Base-by-base conservation (phyloP, 225 moss, liverwort and hornwort genomes). In the Polytrichum formosum region DNA sequence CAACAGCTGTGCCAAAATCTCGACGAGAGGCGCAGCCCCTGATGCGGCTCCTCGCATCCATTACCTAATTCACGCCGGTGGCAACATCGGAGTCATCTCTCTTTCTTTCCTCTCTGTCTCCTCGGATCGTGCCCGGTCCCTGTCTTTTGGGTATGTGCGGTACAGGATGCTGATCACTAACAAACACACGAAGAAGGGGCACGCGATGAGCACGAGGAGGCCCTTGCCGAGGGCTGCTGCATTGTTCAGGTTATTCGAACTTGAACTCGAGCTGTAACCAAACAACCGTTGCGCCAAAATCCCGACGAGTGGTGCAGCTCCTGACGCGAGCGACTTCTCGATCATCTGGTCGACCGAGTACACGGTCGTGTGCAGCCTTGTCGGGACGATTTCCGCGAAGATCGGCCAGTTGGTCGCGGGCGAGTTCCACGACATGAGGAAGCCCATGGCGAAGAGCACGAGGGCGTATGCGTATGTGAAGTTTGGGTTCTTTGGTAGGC, bases 401-500 rank as follows among this genome's bases (percentile, higher is more conserved):
- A 91, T 91, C 5, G 91, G 91, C 69, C 84, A 83, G 67, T 75
- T 88, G 7, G 86, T 88, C 26, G 91, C 86, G 17, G 91, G 88
- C 26, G 82, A 80, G 54, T 76, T 81, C 91, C 91, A 91, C 5
- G 91, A 80, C 91, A 84, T 88, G 16, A 88, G 60, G 60, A 88
- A 84, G 4, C 88, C 91, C 74, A 84, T 73, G 26, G 70, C 63
- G 61, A 88, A 86, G 61, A 88, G 80, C 6, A 87, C 46, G 46
- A 71, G 5, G 62, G 82, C 91, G 28, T 86, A 91, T 0, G 82
- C 64, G 80, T 78, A 88, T 16, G 82, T 70, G 46, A 74, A 71
- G 18, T 46, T 25, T 5, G 76, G 55, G 23, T 75, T 82, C 68
- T 84, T 81, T 8, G 91, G 88, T 63, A 86, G 59, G 23, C 68